phyloP scores from a whole-genome alignment of 441 rosid genomes.

The Mallotus japonicus region DNA sequence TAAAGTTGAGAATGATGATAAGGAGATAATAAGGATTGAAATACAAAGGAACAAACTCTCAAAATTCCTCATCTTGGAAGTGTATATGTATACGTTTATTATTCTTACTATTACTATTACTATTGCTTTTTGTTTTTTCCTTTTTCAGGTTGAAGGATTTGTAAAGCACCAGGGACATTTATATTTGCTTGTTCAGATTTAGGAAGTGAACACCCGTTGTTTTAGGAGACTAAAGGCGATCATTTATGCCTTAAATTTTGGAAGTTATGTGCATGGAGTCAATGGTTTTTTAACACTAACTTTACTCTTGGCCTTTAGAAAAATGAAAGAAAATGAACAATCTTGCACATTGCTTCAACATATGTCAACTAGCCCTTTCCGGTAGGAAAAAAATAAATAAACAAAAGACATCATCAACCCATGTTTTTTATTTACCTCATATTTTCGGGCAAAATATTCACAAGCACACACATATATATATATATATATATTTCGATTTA shows the following conservation, averaged over 20 bases:
- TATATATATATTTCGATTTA: no score
- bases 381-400: not conserved
- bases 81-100: not conserved
- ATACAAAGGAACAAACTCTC: slow-evolving; percentile 10
- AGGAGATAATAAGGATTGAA: slow-evolving; percentile 13
- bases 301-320: no score
- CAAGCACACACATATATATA: no score
- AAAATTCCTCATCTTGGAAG: slow-evolving; percentile 16
- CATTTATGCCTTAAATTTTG: not conserved
- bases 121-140: not conserved
- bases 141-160: not conserved
- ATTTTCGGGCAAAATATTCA: no score
- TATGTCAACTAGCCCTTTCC: not conserved
- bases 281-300: no score
- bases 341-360: not conserved
- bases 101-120: no score
- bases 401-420: no score
- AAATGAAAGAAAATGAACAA: not conserved
- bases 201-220: not conserved
- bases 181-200: not conserved
- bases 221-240: slow-evolving; percentile 16
- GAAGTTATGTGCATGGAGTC: not conserved
- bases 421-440: no score
- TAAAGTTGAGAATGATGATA: not conserved
- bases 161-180: not conserved